These are phyloP conservation scores for Agrocybe praecox DNA, from an alignment of 768 basidiomycete genomes.

Conservation along the genomic window DNA sequence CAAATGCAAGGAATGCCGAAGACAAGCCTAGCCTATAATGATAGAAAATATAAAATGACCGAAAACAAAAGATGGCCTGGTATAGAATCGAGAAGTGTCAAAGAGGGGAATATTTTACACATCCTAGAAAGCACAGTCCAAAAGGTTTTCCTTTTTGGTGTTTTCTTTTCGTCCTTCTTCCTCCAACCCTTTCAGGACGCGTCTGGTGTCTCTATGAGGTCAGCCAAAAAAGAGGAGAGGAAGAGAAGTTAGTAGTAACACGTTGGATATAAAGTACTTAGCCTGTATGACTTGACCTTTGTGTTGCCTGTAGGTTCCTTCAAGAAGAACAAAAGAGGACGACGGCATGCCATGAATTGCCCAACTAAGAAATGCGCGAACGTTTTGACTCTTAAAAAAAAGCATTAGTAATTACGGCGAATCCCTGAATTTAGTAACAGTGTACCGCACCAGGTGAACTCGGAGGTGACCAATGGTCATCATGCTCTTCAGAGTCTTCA, in stretches of 20 bases:
- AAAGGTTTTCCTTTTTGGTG: neutral
- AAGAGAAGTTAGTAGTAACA: conserved; percentile 7
- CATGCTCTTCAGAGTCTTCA: conserved; percentile 34
- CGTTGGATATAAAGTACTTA: conserved; percentile 28
- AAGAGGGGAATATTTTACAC: neutral
- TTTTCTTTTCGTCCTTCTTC: neutral
- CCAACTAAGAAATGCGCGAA: conserved; percentile 36
- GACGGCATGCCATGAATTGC: neutral
- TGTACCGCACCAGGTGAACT: conserved; percentile 46
- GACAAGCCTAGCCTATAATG: neutral
- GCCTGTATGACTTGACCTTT: conserved; percentile 25
- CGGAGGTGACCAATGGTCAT: conserved; percentile 27
- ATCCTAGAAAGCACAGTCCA: neutral
- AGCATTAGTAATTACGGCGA: neutral
- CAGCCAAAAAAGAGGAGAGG: conserved; percentile 10
- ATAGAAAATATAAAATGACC: neutral
- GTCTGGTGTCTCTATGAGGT: neutral
- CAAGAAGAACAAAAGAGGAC: neutral
- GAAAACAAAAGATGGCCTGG: neutral
- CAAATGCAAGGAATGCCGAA: neutral
- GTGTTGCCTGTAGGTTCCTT: neutral
- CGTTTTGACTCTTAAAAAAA: conserved; percentile 43
- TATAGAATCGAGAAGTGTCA: neutral
- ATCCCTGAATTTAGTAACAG: neutral
- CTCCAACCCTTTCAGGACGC: no score